phyloP scores from a whole-genome alignment of 129 eudicot species.

The Lonicera japonica region DNA sequence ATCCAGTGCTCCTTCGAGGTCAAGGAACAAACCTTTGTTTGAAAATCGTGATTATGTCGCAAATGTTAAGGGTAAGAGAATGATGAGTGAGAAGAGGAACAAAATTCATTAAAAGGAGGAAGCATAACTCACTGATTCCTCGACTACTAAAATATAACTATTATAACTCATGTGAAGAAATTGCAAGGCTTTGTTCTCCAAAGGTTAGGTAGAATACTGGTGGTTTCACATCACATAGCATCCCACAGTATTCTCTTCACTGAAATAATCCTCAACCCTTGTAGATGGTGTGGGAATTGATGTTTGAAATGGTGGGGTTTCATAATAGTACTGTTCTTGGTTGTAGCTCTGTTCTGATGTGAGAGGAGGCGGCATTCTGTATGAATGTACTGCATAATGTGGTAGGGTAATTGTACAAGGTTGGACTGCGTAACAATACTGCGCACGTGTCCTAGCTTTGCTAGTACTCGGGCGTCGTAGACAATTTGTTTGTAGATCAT shows the following conservation, averaged over 20 bases:
- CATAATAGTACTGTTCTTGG: slow-evolving; percentile 4
- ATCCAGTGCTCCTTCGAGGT: no score
- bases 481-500: background rate
- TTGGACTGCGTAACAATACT: slow-evolving; percentile 12
- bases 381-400: slow-evolving; percentile 12
- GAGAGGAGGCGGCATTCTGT: background rate
- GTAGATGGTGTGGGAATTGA: slow-evolving; percentile 5
- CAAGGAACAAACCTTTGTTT: no score
- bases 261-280: slow-evolving; percentile 12
- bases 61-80: no score
- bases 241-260: slow-evolving; percentile 17
- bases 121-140: no score
- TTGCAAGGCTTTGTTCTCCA: no score
- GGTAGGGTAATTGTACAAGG: slow-evolving; percentile 9
- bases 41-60: no score
- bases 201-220: background rate
- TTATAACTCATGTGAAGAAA: no score
- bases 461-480: slow-evolving; percentile 3
- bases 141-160: no score
- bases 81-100: no score
- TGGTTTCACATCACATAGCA: slow-evolving; percentile 18
- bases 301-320: background rate
- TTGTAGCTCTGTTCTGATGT: background rate
- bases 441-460: background rate
- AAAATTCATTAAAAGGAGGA: no score